Base-by-base conservation (phyloP, 331 rosid species). In the Spiraea crenata region DNA sequence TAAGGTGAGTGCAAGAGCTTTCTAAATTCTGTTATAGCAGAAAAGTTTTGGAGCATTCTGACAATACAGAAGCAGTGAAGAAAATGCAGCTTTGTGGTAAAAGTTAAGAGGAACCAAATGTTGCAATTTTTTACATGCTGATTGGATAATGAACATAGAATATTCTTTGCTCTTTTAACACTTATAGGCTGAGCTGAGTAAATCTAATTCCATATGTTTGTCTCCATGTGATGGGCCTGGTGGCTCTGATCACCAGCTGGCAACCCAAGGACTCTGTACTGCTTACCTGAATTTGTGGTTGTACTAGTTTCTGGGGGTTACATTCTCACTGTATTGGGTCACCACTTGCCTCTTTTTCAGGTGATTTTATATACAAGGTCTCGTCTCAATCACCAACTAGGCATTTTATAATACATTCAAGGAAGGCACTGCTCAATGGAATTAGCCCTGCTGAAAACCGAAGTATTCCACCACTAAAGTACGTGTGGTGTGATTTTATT, bases 381-480 rank as follows among this genome's bases (percentile, higher is more conserved):
- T 89, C 99, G 76, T 91, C 96, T 76, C 71, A 77, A 65, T 93
- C 99, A 37, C 99, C 99, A 63, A 82, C 97, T 59, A 87, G 85
- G 80, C 99, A 93, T 82, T 93, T 93, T 63, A 76, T 93, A 71
- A 89, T 93, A 63, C 99, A 93, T 84, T 93, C 99, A 15, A 87
- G 99, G 77, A 93, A 91, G 78, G 99, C 97, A 59, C 74, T 93
- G 58, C 97, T 93, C 70, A 93, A 91, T 77, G 97, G 99, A 84
- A 85, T 93, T 48, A 93, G 95, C 80, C 99, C 99, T 40, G 95
- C 99, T 82, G 99, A 93, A 80, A 93, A 93, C 84, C 88, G 99
- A 72, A 87, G 84, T 63, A 86, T 93, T 74, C 97, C 99, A 69
- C 97, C 97, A 0, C 85, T 93, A 34, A 93, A 89, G 99, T 93